phyloP scores from a whole-genome alignment of 768 basidiomycete genomes.

The Leccinum subgranulosum region DNA sequence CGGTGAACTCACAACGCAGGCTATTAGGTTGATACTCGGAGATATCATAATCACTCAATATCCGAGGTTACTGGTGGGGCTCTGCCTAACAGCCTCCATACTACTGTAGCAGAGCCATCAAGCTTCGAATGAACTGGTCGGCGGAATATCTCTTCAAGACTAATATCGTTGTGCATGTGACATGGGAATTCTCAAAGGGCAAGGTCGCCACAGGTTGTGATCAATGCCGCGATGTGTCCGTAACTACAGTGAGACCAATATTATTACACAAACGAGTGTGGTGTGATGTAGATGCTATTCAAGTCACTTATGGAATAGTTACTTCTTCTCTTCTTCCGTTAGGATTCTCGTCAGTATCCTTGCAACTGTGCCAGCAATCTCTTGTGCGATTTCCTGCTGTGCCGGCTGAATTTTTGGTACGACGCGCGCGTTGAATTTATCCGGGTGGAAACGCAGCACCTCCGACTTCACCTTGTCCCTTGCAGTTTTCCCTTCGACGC shows the following conservation, averaged over 20 bases:
- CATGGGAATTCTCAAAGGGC: neutral
- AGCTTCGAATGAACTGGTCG: neutral
- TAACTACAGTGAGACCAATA: neutral
- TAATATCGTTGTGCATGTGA: neutral
- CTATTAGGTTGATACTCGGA: neutral
- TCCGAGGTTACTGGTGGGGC: neutral
- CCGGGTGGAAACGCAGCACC: conserved; percentile 53
- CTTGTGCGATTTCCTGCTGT: conserved; percentile 33
- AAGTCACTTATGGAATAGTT: neutral
- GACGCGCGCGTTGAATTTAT: conserved; percentile 44
- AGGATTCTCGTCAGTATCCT: conserved; percentile 40
- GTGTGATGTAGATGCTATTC: neutral
- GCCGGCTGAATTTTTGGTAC: conserved; percentile 32
- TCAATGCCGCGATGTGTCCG: neutral
- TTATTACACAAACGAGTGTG: conserved; percentile 7
- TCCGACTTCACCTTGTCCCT: conserved; percentile 42
- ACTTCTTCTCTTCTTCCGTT: conserved; percentile 15
- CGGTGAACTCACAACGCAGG: neutral
- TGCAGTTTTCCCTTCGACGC: conserved; percentile 28
- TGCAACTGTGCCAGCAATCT: conserved; percentile 38
- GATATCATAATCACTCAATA: neutral
- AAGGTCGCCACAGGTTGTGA: neutral
- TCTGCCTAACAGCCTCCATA: neutral
- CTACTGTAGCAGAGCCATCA: neutral
- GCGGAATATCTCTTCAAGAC: neutral